Base-by-base conservation (phyloP, 2,329 filamentous ascomycete species). In the Eutypa lata region DNA sequence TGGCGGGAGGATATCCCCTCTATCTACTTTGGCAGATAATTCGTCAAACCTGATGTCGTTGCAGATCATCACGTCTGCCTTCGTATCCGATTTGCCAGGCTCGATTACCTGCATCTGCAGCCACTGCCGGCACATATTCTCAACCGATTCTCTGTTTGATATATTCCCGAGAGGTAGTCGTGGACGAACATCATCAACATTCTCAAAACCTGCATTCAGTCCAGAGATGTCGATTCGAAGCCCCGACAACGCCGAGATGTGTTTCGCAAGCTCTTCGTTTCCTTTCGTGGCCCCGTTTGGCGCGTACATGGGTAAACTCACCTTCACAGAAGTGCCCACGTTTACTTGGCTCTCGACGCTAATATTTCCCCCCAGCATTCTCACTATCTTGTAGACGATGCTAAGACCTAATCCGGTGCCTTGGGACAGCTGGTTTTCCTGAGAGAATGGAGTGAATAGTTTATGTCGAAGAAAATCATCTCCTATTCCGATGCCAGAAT, bases 401-500 rank as follows among this genome's bases (percentile, higher is more conserved):
- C 81, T 85, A 28, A 90, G 68, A 0, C 87, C 87, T 0, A 90
- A 71, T 0, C 87, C 86, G 0, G 82, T 81, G 0, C 87, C 86
- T 0, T 80, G 77, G 0, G 79, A 74, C 1, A 89, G 65, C 0
- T 73, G 68, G 47, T 88, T 77, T 60, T 89, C 87, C 56, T 90
- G 87, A 0, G 76, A 68, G 55, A 89, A 89, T 0, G 85, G 82
- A 0, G 78, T 81, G 61, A 85, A 90, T 0, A 89, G 67, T 14
- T 78, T 76, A 8, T 81, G 77, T 19, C 78, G 74, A 11, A 88
- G 68, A 57, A 83, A 90, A 10, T 87, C 81, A 6, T 80, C 73
- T 0, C 78, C 78, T 33, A 90, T 90, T 1, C 87, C 87, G 44
- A 77, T 77, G 1, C 87, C 87, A 0, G 86, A 86, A 58, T 90